Evolutionary conservation across 495 filamentous ascomycete species (phyloP).

Genomic region (Symbiotaphrina buchneri): DNA sequence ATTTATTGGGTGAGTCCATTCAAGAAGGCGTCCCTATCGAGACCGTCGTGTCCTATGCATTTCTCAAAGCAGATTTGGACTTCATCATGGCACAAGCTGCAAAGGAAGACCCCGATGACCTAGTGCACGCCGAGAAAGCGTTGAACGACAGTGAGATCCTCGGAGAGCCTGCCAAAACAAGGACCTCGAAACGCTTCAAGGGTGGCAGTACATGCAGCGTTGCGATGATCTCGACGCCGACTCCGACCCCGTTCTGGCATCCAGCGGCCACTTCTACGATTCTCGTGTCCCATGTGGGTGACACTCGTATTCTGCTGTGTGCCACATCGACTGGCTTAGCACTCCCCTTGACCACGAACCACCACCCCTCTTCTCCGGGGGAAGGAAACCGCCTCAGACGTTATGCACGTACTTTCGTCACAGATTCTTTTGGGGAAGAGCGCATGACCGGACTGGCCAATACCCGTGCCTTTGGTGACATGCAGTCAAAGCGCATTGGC

Average conservation of each 20-base stretch:
- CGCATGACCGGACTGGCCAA: slow-evolving; percentile 87
- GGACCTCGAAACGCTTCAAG: slow-evolving; percentile 45
- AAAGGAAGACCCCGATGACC: slow-evolving; percentile 48
- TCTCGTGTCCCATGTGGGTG: slow-evolving; percentile 77
- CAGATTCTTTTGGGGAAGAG: slow-evolving; percentile 93
- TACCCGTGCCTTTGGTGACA: slow-evolving; percentile 81
- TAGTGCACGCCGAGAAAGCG: slow-evolving; percentile 41
- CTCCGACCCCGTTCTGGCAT: slow-evolving; percentile 84
- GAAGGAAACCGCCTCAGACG: slow-evolving; percentile 69
- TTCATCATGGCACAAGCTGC: slow-evolving; percentile 71
- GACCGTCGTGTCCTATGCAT: slow-evolving; percentile 65
- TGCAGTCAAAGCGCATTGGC: slow-evolving; percentile 73
- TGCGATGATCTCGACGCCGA: slow-evolving; percentile 78
- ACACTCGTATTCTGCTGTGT: slow-evolving; percentile 77
- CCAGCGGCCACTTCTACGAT: slow-evolving; percentile 63
- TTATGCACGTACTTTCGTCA: slow-evolving; percentile 69
- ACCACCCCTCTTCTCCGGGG: slow-evolving; percentile 69
- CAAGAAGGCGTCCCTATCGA: slow-evolving; percentile 17
- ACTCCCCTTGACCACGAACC: slow-evolving; percentile 61
- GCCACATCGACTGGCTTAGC: slow-evolving; percentile 56
- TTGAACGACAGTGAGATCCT: slow-evolving; percentile 65
- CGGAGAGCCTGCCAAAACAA: slow-evolving; percentile 35
- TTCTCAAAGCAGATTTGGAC: slow-evolving; percentile 77
- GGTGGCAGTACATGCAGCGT: slow-evolving; percentile 82
- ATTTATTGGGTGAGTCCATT: background rate